Percentiles rank a stretch among this genome's conserved stretches.
Conservation (phyloP, 108 stramenopile genomes). For the Pseudonitzschia pungens region DNA sequence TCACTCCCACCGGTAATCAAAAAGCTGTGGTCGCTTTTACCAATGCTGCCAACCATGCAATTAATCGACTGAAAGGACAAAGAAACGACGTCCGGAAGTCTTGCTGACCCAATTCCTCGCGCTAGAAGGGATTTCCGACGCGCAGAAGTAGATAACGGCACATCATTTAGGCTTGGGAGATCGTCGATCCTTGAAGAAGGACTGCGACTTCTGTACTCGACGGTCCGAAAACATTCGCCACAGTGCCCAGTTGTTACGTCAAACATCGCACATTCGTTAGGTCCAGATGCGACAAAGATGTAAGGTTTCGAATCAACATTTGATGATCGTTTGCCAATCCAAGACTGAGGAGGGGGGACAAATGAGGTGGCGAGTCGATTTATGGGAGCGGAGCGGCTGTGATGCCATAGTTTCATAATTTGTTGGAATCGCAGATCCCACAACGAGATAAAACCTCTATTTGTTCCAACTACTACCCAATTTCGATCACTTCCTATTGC, state of each 20-base stretch:
- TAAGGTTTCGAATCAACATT: slow-evolving; percentile 59
- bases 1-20: slow-evolving; percentile 92
- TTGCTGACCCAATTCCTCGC: slow-evolving; percentile 8
- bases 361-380: slow-evolving; percentile 86
- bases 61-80: slow-evolving; percentile 47
- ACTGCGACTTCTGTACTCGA: slow-evolving; percentile 38
- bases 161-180: slow-evolving; percentile 35
- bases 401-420: slow-evolving; percentile 87
- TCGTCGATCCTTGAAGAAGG: slow-evolving; percentile 22
- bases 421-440: slow-evolving; percentile 86
- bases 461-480: slow-evolving; percentile 89
- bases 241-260: slow-evolving; percentile 81
- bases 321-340: slow-evolving; percentile 28
- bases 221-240: slow-evolving; percentile 78
- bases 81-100: slow-evolving; percentile 1
- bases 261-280: slow-evolving; percentile 91
- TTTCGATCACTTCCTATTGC: slow-evolving; percentile 85
- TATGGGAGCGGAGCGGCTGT: slow-evolving; percentile 73
- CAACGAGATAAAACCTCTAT: slow-evolving; percentile 52
- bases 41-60: slow-evolving; percentile 82
- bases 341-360: slow-evolving; percentile 56
- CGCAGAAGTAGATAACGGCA: slow-evolving; percentile 21
- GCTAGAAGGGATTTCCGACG: slow-evolving; percentile 31
- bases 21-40: slow-evolving; percentile 61
- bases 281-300: slow-evolving; percentile 84